Conservation (phyloP, 352 stramenopile genomes). For the Phytophthora fragariae region DNA sequence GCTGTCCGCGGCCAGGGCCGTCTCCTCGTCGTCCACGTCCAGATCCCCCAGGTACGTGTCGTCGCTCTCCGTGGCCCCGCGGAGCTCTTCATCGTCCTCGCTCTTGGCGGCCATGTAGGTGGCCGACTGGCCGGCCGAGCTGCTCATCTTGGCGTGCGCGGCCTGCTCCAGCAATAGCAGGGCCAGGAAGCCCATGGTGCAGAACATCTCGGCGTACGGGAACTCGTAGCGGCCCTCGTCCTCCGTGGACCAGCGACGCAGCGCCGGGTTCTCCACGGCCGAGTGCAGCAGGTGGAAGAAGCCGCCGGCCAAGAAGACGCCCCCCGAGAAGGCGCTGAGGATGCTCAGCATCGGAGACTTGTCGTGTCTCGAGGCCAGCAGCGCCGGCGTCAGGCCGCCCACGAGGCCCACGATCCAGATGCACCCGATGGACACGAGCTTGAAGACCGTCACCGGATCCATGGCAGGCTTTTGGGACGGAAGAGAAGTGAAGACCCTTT, state of each 20-base stretch:
- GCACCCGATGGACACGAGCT: constrained; percentile 76
- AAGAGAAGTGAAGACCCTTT: no score
- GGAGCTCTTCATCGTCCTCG: constrained; percentile 48
- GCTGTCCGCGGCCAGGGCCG: constrained; percentile 7
- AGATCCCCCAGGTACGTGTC: constrained; percentile 60
- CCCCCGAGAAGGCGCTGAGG: constrained; percentile 76
- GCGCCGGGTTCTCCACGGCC: constrained; percentile 73
- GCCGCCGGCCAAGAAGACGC: constrained; percentile 80
- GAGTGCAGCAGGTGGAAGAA: constrained; percentile 82
- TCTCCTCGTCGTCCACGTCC: constrained; percentile 47
- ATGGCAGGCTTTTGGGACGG: constrained; percentile 26
- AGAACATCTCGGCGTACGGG: constrained; percentile 85
- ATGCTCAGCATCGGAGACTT: constrained; percentile 53
- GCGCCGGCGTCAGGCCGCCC: constrained; percentile 61
- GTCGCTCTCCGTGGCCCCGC: constrained; percentile 48
- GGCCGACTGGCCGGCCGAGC: neutral
- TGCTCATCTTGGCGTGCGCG: constrained; percentile 54
- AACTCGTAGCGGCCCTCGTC: constrained; percentile 73
- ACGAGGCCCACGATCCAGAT: constrained; percentile 78
- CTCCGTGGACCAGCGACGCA: constrained; percentile 70
- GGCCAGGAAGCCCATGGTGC: constrained; percentile 72
- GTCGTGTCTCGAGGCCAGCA: constrained; percentile 49
- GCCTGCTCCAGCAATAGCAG: constrained; percentile 75
- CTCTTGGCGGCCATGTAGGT: constrained; percentile 39
- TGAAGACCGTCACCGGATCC: constrained; percentile 74